Evolutionary conservation across 2,329 filamentous ascomycete genomes (phyloP).

Genomic region (Ophiostoma novo-ulmi): DNA sequence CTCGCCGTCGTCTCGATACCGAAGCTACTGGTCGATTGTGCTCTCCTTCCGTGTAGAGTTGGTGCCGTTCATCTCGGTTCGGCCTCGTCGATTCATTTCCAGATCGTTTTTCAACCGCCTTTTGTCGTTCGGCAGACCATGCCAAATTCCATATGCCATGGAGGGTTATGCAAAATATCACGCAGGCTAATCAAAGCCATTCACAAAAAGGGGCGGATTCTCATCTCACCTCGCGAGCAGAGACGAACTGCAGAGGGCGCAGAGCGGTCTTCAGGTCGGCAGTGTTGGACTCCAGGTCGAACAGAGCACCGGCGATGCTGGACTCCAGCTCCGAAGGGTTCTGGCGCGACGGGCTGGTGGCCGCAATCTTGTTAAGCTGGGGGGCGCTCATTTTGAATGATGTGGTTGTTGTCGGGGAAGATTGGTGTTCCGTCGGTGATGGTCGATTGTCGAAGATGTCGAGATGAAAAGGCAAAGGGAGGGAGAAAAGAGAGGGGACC

Average conservation of each 20-base stretch:
- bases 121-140: conserved; percentile 13
- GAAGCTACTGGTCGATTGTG: not conserved
- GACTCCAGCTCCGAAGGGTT: conserved; percentile 97
- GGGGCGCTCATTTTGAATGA: conserved; percentile 51
- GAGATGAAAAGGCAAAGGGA: conserved; percentile 6
- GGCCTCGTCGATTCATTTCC: conserved; percentile 10
- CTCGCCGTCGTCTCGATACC: conserved; percentile 2
- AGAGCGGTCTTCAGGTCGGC: conserved; percentile 94
- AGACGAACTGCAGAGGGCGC: conserved; percentile 97
- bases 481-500: conserved; percentile 10
- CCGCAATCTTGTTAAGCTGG: conserved; percentile 93
- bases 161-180: conserved; percentile 19
- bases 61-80: conserved; percentile 7
- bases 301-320: conserved; percentile 93
- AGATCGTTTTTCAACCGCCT: not conserved
- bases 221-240: conserved; percentile 94
- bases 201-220: conserved; percentile 18
- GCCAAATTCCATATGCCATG: conserved; percentile 14
- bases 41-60: not conserved
- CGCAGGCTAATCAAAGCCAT: conserved; percentile 5
- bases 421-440: conserved; percentile 6
- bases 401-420: conserved; percentile 18
- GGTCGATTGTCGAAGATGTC: conserved; percentile 11
- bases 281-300: conserved; percentile 99
- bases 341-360: conserved; percentile 92